phyloP scores from a whole-genome alignment of 116 monocot species.

The Papilionanthe hybrid region DNA sequence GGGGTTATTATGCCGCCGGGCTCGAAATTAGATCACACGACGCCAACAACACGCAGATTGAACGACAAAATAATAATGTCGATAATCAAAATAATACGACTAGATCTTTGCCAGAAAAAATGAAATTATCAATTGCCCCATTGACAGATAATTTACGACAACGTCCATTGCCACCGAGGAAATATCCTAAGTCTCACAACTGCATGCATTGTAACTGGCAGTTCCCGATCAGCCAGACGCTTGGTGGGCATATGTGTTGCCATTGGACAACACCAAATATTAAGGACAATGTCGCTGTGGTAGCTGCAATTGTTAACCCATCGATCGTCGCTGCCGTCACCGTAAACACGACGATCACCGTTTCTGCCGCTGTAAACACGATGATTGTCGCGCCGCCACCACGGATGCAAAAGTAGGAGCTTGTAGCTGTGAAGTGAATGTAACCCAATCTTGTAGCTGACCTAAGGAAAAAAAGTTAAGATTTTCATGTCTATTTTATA shows the following conservation, averaged over 20 bases:
- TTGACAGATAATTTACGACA: neutral
- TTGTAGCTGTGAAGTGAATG: too few species aligned
- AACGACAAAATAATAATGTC: neutral
- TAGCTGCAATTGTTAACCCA: too few species aligned
- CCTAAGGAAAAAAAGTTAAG: too few species aligned
- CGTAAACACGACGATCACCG: too few species aligned
- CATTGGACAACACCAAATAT: conserved; percentile 54
- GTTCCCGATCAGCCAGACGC: conserved; percentile 72
- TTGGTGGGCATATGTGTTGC: conserved; percentile 89
- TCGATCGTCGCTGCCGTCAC: too few species aligned
- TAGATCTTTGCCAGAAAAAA: neutral
- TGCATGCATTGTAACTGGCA: conserved; percentile 63
- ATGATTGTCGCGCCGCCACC: conserved; percentile 18
- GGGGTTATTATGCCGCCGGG: conserved; percentile 60
- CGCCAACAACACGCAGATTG: neutral
- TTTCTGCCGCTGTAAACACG: neutral
- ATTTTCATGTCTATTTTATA: too few species aligned
- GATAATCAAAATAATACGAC: neutral
- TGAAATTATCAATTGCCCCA: conserved; percentile 41
- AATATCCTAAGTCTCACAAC: conserved; percentile 62
- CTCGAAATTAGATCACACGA: conserved; percentile 3
- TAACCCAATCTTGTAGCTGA: too few species aligned
- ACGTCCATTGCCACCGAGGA: conserved; percentile 16
- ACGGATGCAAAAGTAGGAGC: neutral
- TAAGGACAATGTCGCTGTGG: neutral